Base-by-base conservation (phyloP, 202 grass and related monocot species). In the Digitaria exilis region DNA sequence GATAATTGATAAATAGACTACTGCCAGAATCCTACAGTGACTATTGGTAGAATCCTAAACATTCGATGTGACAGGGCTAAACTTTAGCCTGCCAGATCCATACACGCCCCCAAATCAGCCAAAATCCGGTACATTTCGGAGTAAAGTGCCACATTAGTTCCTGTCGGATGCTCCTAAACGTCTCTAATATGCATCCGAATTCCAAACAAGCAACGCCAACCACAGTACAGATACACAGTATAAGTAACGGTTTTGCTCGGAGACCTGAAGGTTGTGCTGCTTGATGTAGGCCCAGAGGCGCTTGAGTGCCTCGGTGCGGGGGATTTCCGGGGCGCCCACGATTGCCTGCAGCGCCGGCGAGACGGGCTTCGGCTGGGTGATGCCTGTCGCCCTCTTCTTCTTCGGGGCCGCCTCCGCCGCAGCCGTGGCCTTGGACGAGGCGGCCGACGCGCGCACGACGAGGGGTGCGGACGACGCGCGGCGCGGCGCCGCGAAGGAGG, bases 281-380 rank as follows among this genome's bases (percentile, higher is more conserved):
- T 92, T 95, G 80, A 95, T 95, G 85, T 95, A 92, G 56, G 89
- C 89, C 92, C 89, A 95, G 56, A 95, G 73, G 75, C 77, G 82
- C 87, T 95, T 95, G 61, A 95, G 88, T 41, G 85, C 92, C 88
- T 95, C 87, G 77, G 92, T 92, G 81, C 89, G 89, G 57, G 92
- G 63, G 43, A 95, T 91, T 49, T 88, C 92, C 22, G 85, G 16
- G 25, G 59, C 84, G 24, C 92, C 92, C 7, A 92, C 84, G 24
- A 95, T 50, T 31, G 78, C 87, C 77, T 95, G 92, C 69, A 95
- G 80, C 45, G 85, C 85, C 43, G 85, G 89, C 17, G 89, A 89
- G 1, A 95, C 77, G 30, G 87, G 87, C 56, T 58, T 81, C 16
- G 89, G 92, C 75, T 86, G 80, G 79, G 85, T 95, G 83, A 95